Evolutionary conservation across 192 early-diverging fungal genomes (phyloP).

Genomic region (Entomortierella lignicola): DNA sequence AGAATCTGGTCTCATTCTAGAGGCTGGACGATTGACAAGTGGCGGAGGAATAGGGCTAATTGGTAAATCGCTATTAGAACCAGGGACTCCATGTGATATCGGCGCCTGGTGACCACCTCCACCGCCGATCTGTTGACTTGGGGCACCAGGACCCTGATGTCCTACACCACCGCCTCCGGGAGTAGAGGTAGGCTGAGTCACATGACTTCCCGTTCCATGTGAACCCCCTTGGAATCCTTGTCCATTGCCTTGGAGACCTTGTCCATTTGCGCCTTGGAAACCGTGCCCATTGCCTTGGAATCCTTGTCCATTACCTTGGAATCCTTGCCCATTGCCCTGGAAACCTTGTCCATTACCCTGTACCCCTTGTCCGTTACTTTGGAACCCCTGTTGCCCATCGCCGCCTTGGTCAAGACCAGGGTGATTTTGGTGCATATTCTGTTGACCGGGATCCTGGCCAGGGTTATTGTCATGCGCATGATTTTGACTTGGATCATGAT

Average conservation of each 20-base stretch:
- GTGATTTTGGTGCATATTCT: no score
- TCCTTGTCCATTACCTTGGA: not conserved
- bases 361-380: not conserved
- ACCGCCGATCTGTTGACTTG: constrained; percentile 1
- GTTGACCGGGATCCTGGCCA: no score
- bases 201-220: not conserved
- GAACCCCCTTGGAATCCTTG: not conserved
- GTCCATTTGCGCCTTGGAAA: constrained; percentile 15
- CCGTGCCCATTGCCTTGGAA: constrained; percentile 5
- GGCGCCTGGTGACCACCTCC: not conserved
- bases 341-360: not conserved
- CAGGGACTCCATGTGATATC: not conserved
- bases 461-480: not conserved
- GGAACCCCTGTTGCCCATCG: not conserved
- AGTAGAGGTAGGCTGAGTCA: not conserved
- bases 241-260: constrained; percentile 9
- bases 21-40: not conserved
- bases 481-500: constrained; percentile 1
- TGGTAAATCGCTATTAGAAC: no score
- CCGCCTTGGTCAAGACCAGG: not conserved
- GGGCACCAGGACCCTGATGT: not conserved
- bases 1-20: not conserved
- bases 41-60: not conserved
- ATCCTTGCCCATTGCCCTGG: not conserved
- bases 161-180: not conserved